phyloP scores from a whole-genome alignment of 2,329 filamentous ascomycete species.

The Podosphaera fusca region DNA sequence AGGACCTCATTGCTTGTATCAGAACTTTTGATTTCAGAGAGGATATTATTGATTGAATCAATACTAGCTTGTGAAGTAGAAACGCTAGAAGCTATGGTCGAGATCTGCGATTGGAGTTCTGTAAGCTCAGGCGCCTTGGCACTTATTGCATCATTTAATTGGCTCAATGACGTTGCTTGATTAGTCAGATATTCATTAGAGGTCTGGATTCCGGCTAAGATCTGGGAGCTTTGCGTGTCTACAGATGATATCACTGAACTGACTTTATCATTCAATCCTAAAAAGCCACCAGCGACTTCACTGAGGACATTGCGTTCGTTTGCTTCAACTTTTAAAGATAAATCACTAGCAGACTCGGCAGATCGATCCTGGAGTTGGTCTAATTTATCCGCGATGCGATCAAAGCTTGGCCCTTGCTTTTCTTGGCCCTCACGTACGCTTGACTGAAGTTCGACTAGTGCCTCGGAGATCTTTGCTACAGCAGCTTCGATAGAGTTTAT shows the following conservation, averaged over 20 bases:
- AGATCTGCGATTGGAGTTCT: constrained; percentile 3
- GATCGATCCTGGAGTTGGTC: constrained; percentile 1
- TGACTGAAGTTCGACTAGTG: constrained; percentile 10
- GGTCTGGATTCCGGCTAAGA: constrained; percentile 7
- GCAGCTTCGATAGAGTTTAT: constrained; percentile 12
- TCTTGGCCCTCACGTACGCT: constrained; percentile 9
- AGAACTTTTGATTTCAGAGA: constrained; percentile 12
- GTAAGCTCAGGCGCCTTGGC: background rate
- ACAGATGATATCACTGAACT: constrained; percentile 7
- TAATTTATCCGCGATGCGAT: constrained; percentile 4
- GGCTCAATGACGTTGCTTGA: constrained; percentile 4
- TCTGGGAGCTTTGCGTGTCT: constrained; percentile 8
- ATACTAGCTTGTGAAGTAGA: constrained; percentile 6
- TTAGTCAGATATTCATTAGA: constrained; percentile 6
- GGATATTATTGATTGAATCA: constrained; percentile 7
- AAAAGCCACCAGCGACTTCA: constrained; percentile 5
- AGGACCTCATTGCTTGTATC: constrained; percentile 8
- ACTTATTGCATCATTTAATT: constrained; percentile 3
- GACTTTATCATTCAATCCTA: constrained; percentile 6
- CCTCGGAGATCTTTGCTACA: constrained; percentile 10
- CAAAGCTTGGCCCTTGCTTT: constrained; percentile 2
- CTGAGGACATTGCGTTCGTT: constrained; percentile 9
- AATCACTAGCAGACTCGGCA: background rate
- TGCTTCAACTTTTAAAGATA: constrained; percentile 7
- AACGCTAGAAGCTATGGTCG: constrained; percentile 5